Conservation (phyloP, 2,329 filamentous ascomycete species). For the Colletotrichum liriopes region DNA sequence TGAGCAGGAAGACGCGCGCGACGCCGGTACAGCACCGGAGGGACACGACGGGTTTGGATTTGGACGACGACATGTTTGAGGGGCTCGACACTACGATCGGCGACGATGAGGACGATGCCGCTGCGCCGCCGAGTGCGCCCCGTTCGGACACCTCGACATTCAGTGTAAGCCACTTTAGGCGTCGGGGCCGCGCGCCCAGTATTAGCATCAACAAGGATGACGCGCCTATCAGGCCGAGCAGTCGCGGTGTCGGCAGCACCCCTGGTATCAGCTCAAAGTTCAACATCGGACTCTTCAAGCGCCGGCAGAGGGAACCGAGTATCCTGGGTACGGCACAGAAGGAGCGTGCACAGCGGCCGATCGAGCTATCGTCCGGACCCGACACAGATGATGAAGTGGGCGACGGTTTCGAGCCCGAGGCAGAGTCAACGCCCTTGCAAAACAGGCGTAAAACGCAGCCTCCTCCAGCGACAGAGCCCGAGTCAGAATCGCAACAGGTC, state of each 20-base stretch:
- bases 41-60: conserved; percentile 65
- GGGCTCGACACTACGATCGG: conserved; percentile 56
- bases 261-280: conserved; percentile 65
- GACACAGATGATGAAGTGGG: conserved; percentile 48
- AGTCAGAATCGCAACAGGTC: conserved; percentile 45
- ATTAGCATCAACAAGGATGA: conserved; percentile 65
- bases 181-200: conserved; percentile 62
- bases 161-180: conserved; percentile 63
- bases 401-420: conserved; percentile 70
- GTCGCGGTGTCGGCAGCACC: conserved; percentile 63
- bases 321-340: conserved; percentile 70
- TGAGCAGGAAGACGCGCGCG: conserved; percentile 54
- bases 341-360: conserved; percentile 47
- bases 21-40: conserved; percentile 54
- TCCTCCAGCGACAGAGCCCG: conserved; percentile 40
- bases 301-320: conserved; percentile 73
- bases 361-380: conserved; percentile 43
- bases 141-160: conserved; percentile 64
- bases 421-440: conserved; percentile 76
- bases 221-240: conserved; percentile 68
- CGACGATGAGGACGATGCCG: conserved; percentile 59
- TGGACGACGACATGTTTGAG: conserved; percentile 65
- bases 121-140: conserved; percentile 50
- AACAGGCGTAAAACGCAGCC: conserved; percentile 62
- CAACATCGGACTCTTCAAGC: conserved; percentile 72